Percentiles rank a stretch among this genome's conserved stretches.
Evolutionary conservation across 306 rosid genomes (phyloP).

Genomic region (Ceratonia siliqua): DNA sequence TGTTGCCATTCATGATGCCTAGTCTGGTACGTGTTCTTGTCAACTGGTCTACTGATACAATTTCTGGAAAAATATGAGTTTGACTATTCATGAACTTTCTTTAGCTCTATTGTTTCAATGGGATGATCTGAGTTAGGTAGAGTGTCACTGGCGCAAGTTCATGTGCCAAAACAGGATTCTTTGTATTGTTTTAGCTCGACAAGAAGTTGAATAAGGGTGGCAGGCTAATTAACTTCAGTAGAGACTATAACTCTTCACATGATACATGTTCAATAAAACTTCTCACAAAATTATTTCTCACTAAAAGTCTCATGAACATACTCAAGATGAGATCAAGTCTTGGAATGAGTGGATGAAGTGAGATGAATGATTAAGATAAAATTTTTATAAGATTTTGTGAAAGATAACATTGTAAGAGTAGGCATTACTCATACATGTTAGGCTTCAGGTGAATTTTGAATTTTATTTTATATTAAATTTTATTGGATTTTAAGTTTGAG

Average conservation of each 20-base stretch:
- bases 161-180: constrained; percentile 44
- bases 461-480: no score
- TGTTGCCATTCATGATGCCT: constrained; percentile 36
- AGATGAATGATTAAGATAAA: no score
- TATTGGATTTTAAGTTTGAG: no score
- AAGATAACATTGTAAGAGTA: no score
- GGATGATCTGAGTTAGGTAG: constrained; percentile 41
- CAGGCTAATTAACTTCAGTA: constrained; percentile 38
- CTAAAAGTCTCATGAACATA: no score
- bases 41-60: constrained; percentile 46
- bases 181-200: constrained; percentile 38
- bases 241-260: constrained; percentile 34
- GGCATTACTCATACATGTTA: no score
- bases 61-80: constrained; percentile 29
- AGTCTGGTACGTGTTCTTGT: constrained; percentile 39
- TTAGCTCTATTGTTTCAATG: constrained; percentile 37
- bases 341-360: no score
- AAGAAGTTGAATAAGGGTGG: constrained; percentile 41
- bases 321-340: no score
- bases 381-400: no score
- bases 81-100: not conserved
- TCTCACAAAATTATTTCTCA: no score
- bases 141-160: constrained; percentile 39
- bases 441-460: no score
- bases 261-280: no score